Evolutionary conservation across 2,329 filamentous ascomycete species (phyloP).

Genomic region (Aspergillus neoniger): DNA sequence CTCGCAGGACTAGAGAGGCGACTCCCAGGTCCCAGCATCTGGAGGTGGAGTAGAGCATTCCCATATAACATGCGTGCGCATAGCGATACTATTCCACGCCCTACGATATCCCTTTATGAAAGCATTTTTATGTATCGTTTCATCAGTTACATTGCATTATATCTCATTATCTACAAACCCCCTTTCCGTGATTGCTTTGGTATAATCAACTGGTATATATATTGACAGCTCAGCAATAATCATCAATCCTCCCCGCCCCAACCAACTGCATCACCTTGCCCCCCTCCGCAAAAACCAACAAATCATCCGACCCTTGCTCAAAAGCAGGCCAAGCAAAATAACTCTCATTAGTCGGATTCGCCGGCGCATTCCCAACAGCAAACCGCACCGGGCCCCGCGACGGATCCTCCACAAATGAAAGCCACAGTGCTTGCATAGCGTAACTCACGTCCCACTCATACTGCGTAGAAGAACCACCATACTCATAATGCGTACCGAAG

Average conservation of each 20-base stretch:
- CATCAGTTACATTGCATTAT: too few relatives aligned
- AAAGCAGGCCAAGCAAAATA: neutral
- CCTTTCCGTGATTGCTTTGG: too few relatives aligned
- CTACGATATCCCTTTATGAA: too few relatives aligned
- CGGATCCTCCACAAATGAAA: conserved; percentile 1
- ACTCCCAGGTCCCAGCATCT: neutral
- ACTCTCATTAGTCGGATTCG: neutral
- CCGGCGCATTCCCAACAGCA: neutral
- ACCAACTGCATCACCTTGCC: neutral
- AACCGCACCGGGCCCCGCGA: neutral
- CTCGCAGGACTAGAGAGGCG: neutral
- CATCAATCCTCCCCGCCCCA: neutral
- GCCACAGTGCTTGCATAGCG: conserved; percentile 4
- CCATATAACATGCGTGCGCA: neutral
- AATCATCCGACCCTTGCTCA: neutral
- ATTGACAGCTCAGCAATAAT: neutral
- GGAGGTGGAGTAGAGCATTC: neutral
- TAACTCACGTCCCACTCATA: conserved; percentile 9
- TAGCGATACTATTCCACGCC: neutral
- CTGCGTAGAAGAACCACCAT: neutral
- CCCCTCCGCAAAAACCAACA: conserved; percentile 1
- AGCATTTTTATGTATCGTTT: too few relatives aligned
- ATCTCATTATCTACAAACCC: too few relatives aligned
- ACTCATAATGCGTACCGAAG: conserved; percentile 7
- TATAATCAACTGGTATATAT: too few relatives aligned